phyloP scores from a whole-genome alignment of 768 basidiomycete species.

The Atractiella rhizophila region DNA sequence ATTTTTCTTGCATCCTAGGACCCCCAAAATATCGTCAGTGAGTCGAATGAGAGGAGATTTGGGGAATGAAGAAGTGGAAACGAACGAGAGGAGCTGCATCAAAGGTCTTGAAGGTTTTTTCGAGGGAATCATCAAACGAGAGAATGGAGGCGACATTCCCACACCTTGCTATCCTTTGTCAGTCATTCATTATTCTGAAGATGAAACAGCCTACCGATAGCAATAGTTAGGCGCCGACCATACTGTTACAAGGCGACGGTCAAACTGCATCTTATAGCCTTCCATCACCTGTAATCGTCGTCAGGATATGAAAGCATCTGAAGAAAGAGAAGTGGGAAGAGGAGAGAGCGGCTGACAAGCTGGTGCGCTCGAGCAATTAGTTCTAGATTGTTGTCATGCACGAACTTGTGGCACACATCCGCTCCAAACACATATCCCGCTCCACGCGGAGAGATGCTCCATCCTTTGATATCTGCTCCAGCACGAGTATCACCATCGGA shows the following conservation, averaged over 20 bases:
- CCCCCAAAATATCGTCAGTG: no score
- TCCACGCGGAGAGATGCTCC: constrained; percentile 92
- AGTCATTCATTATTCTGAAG: constrained; percentile 16
- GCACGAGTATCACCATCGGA: no score
- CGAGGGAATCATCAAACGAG: constrained; percentile 72
- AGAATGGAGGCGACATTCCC: constrained; percentile 90
- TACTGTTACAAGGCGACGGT: constrained; percentile 77
- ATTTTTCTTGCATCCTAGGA: constrained; percentile 15
- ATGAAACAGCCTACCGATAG: constrained; percentile 42
- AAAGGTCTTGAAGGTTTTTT: constrained; percentile 90
- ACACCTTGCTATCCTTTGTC: constrained; percentile 31
- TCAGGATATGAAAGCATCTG: neutral
- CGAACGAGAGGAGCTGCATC: constrained; percentile 61
- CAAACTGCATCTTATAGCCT: constrained; percentile 71
- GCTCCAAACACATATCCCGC: constrained; percentile 87
- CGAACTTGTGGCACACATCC: constrained; percentile 70
- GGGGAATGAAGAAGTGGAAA: no score
- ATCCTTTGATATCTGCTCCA: constrained; percentile 80
- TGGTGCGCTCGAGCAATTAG: constrained; percentile 93
- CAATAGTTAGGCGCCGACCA: constrained; percentile 99
- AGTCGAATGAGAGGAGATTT: no score
- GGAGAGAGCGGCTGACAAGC: constrained; percentile 34
- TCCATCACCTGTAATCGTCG: constrained; percentile 22
- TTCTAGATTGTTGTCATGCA: constrained; percentile 73
- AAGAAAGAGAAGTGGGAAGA: constrained; percentile 16